Evolutionary conservation across 345 rosid species (phyloP), one percentile per base, ranked within the genome.

Genomic region (Fremontodendron californicum): DNA sequence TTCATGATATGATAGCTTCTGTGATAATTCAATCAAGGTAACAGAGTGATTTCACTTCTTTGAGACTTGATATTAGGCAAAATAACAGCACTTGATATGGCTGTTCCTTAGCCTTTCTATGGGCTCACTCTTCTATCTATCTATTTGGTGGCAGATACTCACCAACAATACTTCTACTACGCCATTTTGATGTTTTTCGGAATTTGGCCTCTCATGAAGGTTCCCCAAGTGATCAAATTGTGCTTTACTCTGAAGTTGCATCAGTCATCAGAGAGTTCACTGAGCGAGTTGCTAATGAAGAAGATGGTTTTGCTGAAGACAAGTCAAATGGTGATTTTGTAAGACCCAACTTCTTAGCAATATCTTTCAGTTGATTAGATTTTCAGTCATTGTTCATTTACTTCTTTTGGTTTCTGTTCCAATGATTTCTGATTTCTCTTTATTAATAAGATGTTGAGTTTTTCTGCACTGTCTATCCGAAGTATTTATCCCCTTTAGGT

Each of bases 171-270:
- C 90, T 96, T 87, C 84, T 96, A 80, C 99, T 93, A 65, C 94
- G 88, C 71, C 96, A 92, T 84, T 96, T 96, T 80, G 97, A 96
- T 61, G 93, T 89, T 84, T 88, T 93, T n/a, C 90, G 85, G 78
- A 85, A 90, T 85, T 78, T 89, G 86, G 89, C 73, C 68, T 90
- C 92, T 21, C 87, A 86, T 49, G 98, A 92, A 71, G 92, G 96
- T 78, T 88, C 87, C 75, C 81, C 82, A 75, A 88, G 84, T 77
- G 94, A 96, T 71, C 99, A 87, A 85, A 88, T 85, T 83, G 99
- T 96, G 57, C 81, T 89, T 39, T 79, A 82, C 80, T 89, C 92
- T 62, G 97, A 96, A 85, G 86, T 90, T 83, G 98, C 98, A 82
- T 90, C 99, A 33, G 88, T 91, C 65, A 88, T 93, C 78, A 88